Base-by-base conservation (phyloP, 805 yeast genomes). In the Myxozyma geophila region DNA sequence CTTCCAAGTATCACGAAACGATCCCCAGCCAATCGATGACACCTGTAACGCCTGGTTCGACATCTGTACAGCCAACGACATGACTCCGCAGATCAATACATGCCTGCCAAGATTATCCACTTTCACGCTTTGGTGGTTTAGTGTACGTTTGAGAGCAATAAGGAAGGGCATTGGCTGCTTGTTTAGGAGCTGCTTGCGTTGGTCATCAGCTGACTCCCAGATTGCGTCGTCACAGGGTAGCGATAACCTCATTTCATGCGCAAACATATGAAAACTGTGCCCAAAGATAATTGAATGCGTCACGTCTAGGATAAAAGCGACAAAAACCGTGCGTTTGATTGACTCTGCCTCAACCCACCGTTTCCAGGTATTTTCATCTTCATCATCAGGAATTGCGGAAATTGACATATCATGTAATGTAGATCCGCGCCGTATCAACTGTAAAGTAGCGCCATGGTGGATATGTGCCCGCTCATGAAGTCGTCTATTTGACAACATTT, bases 361-460 rank as follows among this genome's bases (percentile, higher is more conserved):
- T 75, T 80, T 70, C 83, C 85, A 82, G 70, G 86, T 71, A 50
- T 72, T 72, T 68, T 47, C 60, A 28, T 59, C 67, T n/a, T 28
- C 51, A n/a, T 57, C 60, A 2, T 46, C 60, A 6, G 59, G 51
- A 7, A 53, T 8, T 2, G 58, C 6, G 51, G 73, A 23, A 2
- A 48, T 37, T 1, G 54, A 41, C 10, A 37, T 43, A 53, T 59
- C 62, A 13, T 39, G 73, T 75, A 90, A 75, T 0, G 88, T 83
- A 0, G 96, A 90, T 0, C 90, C 85, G 69, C 96, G 79, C 68
- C 96, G 78, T 55, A 90, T 76, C 49, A 90, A 76, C 74, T 90
- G 96, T 47, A 90, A 86, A 0, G 92, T 86, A 0, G 96, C 88
- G 4, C 95, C 96, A 74, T 90, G 97, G 73, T 91, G 96, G 21